phyloP scores from a whole-genome alignment of 176 grass and related monocot species.

The Typha latifolia region DNA sequence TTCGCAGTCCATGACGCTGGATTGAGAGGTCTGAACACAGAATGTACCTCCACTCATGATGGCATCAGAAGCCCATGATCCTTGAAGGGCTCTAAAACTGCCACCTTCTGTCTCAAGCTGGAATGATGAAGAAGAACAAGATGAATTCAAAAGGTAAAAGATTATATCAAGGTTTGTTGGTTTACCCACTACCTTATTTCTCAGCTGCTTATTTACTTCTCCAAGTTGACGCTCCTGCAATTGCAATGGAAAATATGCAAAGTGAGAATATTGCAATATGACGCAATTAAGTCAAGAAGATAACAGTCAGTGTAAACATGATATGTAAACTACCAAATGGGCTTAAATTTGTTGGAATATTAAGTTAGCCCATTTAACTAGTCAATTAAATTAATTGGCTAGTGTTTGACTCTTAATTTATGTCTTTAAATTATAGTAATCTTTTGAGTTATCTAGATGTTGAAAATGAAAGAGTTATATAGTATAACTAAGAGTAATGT shows the following conservation, averaged over 20 bases:
- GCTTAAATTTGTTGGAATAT: too few species aligned
- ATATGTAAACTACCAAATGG: too few species aligned
- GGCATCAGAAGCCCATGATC: slow-evolving; percentile 43
- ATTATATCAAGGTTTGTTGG: neutral
- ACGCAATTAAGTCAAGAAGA: too few species aligned
- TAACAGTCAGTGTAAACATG: too few species aligned
- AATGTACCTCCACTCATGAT: slow-evolving; percentile 38
- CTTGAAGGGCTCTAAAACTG: slow-evolving; percentile 52
- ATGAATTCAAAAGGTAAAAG: neutral
- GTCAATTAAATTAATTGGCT: too few species aligned
- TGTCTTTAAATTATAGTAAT: too few species aligned
- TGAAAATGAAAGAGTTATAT: too few species aligned
- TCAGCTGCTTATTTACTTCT: slow-evolving; percentile 93
- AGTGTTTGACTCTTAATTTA: too few species aligned
- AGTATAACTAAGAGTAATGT: too few species aligned
- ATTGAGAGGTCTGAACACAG: slow-evolving; percentile 37
- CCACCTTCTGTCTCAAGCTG: slow-evolving; percentile 74
- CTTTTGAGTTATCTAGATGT: too few species aligned
- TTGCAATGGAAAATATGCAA: neutral
- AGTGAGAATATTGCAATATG: too few species aligned
- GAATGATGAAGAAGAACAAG: neutral
- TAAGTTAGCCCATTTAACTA: too few species aligned
- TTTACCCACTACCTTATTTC: slow-evolving; percentile 36
- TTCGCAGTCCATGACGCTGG: slow-evolving; percentile 58
- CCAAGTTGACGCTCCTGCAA: slow-evolving; percentile 77